phyloP scores from a whole-genome alignment of 2,329 filamentous ascomycete genomes.

The Beauveria pseudobassiana region DNA sequence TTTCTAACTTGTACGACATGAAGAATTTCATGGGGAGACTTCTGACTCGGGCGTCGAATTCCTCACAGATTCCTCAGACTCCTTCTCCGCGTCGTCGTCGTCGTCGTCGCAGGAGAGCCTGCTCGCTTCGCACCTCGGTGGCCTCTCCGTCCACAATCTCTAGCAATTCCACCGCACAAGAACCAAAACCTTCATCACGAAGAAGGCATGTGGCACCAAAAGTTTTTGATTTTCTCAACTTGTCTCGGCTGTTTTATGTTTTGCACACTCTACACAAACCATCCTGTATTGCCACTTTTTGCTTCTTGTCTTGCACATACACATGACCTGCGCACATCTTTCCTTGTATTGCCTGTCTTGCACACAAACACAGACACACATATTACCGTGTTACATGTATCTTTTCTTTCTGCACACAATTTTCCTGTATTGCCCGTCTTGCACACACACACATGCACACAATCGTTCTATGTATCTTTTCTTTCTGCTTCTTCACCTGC shows the following conservation, averaged over 20 bases:
- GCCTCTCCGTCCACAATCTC: background rate
- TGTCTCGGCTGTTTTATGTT: background rate
- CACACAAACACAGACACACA: too few relatives aligned
- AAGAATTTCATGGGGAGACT: slow-evolving; percentile 2
- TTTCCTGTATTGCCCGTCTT: background rate
- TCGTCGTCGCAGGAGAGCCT: background rate
- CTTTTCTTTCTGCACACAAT: background rate
- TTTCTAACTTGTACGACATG: background rate
- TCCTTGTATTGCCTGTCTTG: too few relatives aligned
- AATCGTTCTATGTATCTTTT: background rate
- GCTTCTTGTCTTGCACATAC: too few relatives aligned
- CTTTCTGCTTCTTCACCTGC: background rate
- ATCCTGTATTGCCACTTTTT: background rate
- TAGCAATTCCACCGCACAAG: background rate
- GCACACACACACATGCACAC: too few relatives aligned
- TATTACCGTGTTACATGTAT: too few relatives aligned
- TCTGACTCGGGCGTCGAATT: slow-evolving; percentile 11
- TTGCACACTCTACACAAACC: background rate
- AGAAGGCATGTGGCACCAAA: background rate
- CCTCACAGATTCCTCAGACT: background rate
- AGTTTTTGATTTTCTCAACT: background rate
- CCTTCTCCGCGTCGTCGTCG: background rate
- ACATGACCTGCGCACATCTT: too few relatives aligned
- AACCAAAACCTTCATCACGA: background rate
- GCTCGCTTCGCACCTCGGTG: background rate